Evolutionary conservation across 441 rosid genomes (phyloP), one percentile per base, ranked within the genome.

Genomic region (Metrosideros polymorpha): DNA sequence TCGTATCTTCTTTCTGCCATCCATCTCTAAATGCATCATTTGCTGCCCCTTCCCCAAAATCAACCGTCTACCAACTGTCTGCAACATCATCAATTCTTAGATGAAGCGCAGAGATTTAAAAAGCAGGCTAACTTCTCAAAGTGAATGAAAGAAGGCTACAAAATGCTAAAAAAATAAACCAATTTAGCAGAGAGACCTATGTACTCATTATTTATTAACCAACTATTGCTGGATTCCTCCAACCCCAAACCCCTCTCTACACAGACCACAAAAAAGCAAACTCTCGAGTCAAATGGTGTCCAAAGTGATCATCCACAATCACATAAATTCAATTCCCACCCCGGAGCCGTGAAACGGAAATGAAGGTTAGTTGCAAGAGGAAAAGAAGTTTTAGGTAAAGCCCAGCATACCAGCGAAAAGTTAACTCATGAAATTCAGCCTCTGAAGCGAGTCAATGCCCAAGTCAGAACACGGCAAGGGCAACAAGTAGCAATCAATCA

Each of bases 41-140:
- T 88, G 93, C 54, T 89, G 85, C 84, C 90, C 91, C 75, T 90
- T 93, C 56, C 97, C 94, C 84, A 95, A 93, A 45, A 98, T 93
- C 89, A 96, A 85, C 61, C 91, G 83, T 52, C 87, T 90, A 2
- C 91, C 99, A 85, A 95, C 89, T 93, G 90, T 92, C 99, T 96
- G 95, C 90, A 89, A 91, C 86, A 91, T 53, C 45, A 66, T 35
- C 27, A 66, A 35, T 22, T 35, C 35, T 66, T 2, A 63, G 76
- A 63, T 63, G 76, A 63, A 32, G 76, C 76, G 18, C 43, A 63
- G 76, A 66, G 79, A 35, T 66, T 35, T 66, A 66, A 15, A 66
- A 22, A 66, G 45, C 79, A 66, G 79, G 45, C n/a, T 22, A 66
- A 66, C 45, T 35, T 66, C 35, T 66, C 45, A 66, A 35, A 66